Evolutionary conservation across 345 rosid genomes (phyloP).

Genomic region (Citropsis articulata): DNA sequence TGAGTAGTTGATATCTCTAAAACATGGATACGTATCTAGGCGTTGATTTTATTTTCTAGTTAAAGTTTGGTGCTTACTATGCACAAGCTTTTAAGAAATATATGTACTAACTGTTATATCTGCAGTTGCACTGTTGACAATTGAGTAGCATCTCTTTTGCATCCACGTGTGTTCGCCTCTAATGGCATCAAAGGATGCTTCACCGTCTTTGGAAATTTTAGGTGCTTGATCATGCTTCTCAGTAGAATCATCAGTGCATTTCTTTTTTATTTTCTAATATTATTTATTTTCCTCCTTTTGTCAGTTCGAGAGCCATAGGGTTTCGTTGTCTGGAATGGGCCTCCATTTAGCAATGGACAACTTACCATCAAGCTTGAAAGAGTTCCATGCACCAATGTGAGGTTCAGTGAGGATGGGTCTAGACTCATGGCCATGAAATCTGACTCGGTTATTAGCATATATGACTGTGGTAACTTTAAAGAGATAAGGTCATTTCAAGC

Average conservation of each 20-base stretch:
- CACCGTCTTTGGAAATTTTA: constrained; percentile 68
- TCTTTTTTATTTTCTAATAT: background rate
- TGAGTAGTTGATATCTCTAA: too few species aligned
- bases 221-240: constrained; percentile 37
- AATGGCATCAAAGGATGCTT: constrained; percentile 39
- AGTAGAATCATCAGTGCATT: background rate
- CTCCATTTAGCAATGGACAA: constrained; percentile 61
- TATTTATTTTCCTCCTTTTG: background rate
- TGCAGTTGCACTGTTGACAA: background rate
- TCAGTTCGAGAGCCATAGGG: constrained; percentile 83
- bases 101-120: background rate
- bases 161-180: background rate
- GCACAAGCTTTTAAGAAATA: too few species aligned
- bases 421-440: constrained; percentile 63
- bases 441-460: constrained; percentile 47
- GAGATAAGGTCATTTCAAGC: constrained; percentile 63
- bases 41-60: background rate
- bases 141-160: background rate
- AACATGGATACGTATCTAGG: background rate
- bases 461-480: constrained; percentile 52
- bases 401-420: constrained; percentile 76
- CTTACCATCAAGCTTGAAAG: constrained; percentile 60
- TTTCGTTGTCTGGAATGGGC: constrained; percentile 78
- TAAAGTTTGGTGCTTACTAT: too few species aligned
- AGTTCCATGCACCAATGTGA: constrained; percentile 56